These are phyloP conservation scores for Candida sakaeoensis DNA, from an alignment of 805 yeast genomes.

Conservation along the genomic window DNA sequence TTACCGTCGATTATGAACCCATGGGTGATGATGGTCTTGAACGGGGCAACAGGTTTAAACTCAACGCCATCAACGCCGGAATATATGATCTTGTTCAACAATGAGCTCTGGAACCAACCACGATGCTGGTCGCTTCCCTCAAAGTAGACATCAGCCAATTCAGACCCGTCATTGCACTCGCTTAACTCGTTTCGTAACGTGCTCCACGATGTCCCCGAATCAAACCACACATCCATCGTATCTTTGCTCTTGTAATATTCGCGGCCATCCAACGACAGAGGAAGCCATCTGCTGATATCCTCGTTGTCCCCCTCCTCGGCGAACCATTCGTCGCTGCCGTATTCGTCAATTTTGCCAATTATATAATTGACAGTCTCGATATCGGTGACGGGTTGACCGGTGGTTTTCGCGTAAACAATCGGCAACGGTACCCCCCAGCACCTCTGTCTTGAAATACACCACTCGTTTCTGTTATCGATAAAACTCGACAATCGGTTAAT, in stretches of 20 bases:
- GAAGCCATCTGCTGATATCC: constrained; percentile 70
- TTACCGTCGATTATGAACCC: constrained; percentile 88
- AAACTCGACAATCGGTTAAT: constrained; percentile 67
- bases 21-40: constrained; percentile 75
- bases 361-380: constrained; percentile 52
- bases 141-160: constrained; percentile 69
- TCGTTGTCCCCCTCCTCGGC: constrained; percentile 44
- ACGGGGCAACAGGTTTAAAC: constrained; percentile 51
- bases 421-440: constrained; percentile 99
- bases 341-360: constrained; percentile 49
- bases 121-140: constrained; percentile 99
- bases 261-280: constrained; percentile 40
- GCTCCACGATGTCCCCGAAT: constrained; percentile 92
- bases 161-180: constrained; percentile 28
- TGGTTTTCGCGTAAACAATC: constrained; percentile 55
- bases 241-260: constrained; percentile 67
- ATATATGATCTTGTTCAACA: constrained; percentile 66
- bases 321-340: constrained; percentile 85
- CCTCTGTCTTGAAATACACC: constrained; percentile 98
- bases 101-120: constrained; percentile 97
- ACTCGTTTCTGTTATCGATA: constrained; percentile 74
- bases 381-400: constrained; percentile 63
- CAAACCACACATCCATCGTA: constrained; percentile 99
- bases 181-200: constrained; percentile 41
- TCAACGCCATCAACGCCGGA: constrained; percentile 30